These are phyloP conservation scores for Tilletia caries DNA, from an alignment of 1,284 basidiomycete genomes.

Conservation along the genomic window DNA sequence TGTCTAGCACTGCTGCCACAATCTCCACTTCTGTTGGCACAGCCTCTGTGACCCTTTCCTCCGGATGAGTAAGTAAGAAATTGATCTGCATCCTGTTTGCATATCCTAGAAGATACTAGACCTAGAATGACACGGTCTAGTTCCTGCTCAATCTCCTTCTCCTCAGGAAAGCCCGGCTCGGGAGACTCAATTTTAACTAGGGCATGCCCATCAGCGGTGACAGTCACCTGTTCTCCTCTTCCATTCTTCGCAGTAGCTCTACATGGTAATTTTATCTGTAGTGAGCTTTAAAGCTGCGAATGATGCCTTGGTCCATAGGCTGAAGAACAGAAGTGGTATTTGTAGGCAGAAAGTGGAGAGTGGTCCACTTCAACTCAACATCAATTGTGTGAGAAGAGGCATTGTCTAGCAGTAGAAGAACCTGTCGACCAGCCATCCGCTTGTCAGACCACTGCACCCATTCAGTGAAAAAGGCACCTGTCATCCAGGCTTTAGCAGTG, in stretches of 20 bases:
- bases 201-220: background rate
- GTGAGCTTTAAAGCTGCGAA: slow-evolving; percentile 5
- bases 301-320: slow-evolving; percentile 3
- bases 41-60: background rate
- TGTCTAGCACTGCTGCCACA: background rate
- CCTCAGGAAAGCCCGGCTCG: background rate
- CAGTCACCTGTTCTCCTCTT: background rate
- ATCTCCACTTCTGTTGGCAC: background rate
- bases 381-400: background rate
- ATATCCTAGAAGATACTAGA: too few species aligned
- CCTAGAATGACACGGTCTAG: background rate
- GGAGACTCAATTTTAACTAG: background rate
- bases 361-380: background rate
- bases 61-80: background rate
- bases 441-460: slow-evolving; percentile 13
- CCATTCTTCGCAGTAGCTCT: background rate
- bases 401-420: background rate
- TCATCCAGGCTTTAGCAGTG: slow-evolving; percentile 8
- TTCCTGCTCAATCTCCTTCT: background rate
- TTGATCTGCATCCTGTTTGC: background rate
- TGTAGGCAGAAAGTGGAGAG: background rate
- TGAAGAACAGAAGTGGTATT: background rate
- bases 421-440: background rate
- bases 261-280: background rate
- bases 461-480: background rate